Evolutionary conservation across 805 yeast species (phyloP).

Genomic region (Ogataea philodendri): DNA sequence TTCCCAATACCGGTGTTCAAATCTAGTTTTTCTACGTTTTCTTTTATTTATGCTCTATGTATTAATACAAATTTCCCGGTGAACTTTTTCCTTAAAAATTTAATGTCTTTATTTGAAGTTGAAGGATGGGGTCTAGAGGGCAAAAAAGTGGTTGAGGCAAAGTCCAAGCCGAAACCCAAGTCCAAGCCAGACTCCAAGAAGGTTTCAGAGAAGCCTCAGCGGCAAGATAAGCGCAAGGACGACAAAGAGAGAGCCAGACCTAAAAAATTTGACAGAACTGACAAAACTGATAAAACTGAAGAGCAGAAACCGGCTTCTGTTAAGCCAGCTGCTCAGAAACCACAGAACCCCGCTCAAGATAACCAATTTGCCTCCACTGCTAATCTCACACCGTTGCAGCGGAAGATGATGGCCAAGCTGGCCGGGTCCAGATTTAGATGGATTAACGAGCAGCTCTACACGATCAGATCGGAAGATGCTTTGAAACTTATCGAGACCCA

Average conservation of each 20-base stretch:
- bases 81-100: conserved; percentile 1
- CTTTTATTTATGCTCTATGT: conserved; percentile 8
- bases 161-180: conserved; percentile 27
- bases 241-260: conserved; percentile 4
- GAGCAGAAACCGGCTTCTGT: too few species aligned
- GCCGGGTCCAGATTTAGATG: conserved; percentile 96
- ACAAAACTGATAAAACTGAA: too few species aligned
- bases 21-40: conserved; percentile 1
- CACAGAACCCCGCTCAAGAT: neutral
- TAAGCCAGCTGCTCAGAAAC: too few species aligned
- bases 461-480: conserved; percentile 77
- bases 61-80: conserved; percentile 6
- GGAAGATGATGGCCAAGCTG: conserved; percentile 91
- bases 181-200: conserved; percentile 1
- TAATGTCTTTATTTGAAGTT: conserved; percentile 72
- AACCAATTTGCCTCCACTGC: neutral
- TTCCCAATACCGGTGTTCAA: too few species aligned
- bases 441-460: conserved; percentile 97
- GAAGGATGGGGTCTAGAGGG: conserved; percentile 77
- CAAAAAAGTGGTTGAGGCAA: conserved; percentile 49
- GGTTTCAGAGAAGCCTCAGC: too few species aligned
- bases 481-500: conserved; percentile 68
- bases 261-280: too few species aligned
- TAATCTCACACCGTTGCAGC: conserved; percentile 77
- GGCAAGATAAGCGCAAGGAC: too few species aligned